phyloP scores from a whole-genome alignment of 495 filamentous ascomycete species.

The Podospora fimiseda region DNA sequence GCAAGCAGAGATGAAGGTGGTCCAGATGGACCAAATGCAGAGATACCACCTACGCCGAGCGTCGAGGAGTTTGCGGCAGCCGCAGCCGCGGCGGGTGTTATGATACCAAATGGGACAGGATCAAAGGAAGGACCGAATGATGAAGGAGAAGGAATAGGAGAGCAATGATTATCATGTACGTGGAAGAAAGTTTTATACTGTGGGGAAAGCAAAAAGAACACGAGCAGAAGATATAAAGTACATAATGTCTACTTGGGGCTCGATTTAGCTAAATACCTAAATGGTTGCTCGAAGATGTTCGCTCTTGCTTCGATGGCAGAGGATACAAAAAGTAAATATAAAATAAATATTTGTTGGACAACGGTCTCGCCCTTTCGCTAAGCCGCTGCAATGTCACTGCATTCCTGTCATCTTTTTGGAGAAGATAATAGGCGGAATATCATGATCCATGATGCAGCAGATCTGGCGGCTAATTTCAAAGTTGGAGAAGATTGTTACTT shows the following conservation, averaged over 20 bases:
- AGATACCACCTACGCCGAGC: conserved; percentile 15
- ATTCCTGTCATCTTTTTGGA: too few relatives aligned
- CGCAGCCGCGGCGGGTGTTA: conserved; percentile 9
- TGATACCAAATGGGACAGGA: background rate
- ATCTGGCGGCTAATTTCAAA: conserved; percentile 5
- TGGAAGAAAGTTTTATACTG: too few relatives aligned
- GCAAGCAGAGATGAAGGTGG: conserved; percentile 1
- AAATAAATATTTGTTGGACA: too few relatives aligned
- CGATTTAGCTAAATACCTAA: too few relatives aligned
- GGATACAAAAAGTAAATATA: too few relatives aligned
- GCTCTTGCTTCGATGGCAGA: too few relatives aligned
- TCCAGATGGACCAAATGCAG: background rate
- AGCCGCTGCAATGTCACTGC: too few relatives aligned
- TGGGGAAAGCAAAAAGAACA: too few relatives aligned
- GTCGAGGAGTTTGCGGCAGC: conserved; percentile 11
- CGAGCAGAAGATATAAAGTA: too few relatives aligned
- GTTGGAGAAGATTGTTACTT: background rate
- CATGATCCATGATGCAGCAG: background rate
- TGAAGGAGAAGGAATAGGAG: background rate
- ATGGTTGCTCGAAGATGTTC: too few relatives aligned
- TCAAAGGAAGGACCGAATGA: background rate
- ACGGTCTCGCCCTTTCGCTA: too few relatives aligned
- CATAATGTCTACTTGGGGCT: too few relatives aligned
- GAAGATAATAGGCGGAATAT: background rate
- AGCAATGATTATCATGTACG: background rate